A percentile compares a stretch with the other conserved stretches of the same genome.
These are phyloP conservation scores for Pleurotus djamor DNA, from an alignment of 768 basidiomycete species.

Conservation along the genomic window DNA sequence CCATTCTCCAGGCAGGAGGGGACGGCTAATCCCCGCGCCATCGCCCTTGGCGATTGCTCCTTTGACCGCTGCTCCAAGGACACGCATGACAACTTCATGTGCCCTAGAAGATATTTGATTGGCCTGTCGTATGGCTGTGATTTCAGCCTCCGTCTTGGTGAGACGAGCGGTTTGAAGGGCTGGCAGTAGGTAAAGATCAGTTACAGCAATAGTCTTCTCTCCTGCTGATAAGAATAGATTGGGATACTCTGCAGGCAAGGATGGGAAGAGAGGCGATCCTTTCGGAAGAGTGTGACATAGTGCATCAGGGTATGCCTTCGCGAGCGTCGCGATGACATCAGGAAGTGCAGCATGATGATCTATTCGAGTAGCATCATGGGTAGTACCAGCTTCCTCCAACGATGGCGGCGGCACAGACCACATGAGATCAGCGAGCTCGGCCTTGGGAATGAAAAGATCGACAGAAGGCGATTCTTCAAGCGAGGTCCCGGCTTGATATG, in stretches of 20 bases:
- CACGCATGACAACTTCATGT: constrained; percentile 90
- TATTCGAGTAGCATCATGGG: constrained; percentile 61
- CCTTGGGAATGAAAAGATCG: constrained; percentile 78
- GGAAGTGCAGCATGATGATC: constrained; percentile 47
- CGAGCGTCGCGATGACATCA: constrained; percentile 39
- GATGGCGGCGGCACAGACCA: constrained; percentile 87
- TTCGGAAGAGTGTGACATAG: constrained; percentile 66
- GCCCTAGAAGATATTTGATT: constrained; percentile 87
- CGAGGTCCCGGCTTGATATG: constrained; percentile 49
- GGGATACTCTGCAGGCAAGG: constrained; percentile 40
- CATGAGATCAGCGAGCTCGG: constrained; percentile 72
- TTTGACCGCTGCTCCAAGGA: constrained; percentile 74
- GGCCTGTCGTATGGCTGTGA: constrained; percentile 73
- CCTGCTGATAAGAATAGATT: constrained; percentile 28
- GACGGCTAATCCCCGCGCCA: constrained; percentile 40
- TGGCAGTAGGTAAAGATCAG: constrained; percentile 63
- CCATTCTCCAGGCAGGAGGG: constrained; percentile 77
- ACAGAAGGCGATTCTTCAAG: constrained; percentile 38
- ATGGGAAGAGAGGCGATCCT: constrained; percentile 50
- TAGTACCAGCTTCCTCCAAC: constrained; percentile 44
- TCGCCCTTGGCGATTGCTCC: constrained; percentile 45
- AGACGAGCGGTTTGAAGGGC: constrained; percentile 84
- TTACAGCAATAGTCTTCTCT: constrained; percentile 33
- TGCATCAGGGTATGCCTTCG: constrained; percentile 50
- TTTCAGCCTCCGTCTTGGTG: constrained; percentile 73